Evolutionary conservation across 2,329 filamentous ascomycete genomes (phyloP).

Genomic region (Fonsecaea multimorphosa): DNA sequence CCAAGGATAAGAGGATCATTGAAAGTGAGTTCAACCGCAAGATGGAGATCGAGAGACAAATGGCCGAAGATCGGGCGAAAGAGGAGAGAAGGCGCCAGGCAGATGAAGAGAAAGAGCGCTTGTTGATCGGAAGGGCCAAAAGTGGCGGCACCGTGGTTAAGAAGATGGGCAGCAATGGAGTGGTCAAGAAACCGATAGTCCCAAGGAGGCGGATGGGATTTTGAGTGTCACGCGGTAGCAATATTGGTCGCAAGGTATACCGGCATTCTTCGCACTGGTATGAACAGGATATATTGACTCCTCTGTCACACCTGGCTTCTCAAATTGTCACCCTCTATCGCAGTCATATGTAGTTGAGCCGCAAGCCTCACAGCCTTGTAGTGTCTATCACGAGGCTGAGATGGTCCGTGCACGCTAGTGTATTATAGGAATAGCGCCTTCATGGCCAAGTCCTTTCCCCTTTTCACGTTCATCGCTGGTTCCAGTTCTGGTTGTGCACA

Average conservation of each 20-base stretch:
- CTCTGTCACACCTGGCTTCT: background rate
- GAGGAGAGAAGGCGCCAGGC: constrained; percentile 69
- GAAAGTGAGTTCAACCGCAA: constrained; percentile 91
- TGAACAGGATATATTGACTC: background rate
- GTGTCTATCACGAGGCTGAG: background rate
- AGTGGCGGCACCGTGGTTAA: constrained; percentile 35
- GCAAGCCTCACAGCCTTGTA: background rate
- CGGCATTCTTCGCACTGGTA: background rate
- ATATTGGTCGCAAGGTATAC: too few relatives aligned
- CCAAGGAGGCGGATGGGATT: constrained; percentile 38
- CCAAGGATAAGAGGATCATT: constrained; percentile 80
- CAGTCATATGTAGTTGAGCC: background rate
- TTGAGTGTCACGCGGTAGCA: constrained; percentile 4
- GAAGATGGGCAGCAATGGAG: constrained; percentile 40
- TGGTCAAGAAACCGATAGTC: constrained; percentile 40
- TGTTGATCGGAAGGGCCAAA: constrained; percentile 34
- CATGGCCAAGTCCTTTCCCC: constrained; percentile 9
- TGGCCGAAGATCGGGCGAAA: constrained; percentile 82
- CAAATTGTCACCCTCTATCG: background rate
- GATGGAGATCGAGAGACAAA: constrained; percentile 91
- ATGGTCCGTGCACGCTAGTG: constrained; percentile 10
- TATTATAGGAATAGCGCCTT: constrained; percentile 4
- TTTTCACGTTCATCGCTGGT: constrained; percentile 4
- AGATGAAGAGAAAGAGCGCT: constrained; percentile 47
- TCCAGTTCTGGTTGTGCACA: constrained; percentile 10